Percentiles rank a stretch among this genome's conserved stretches.
phyloP scores from a whole-genome alignment of 805 yeast genomes.

The Candida koratica region DNA sequence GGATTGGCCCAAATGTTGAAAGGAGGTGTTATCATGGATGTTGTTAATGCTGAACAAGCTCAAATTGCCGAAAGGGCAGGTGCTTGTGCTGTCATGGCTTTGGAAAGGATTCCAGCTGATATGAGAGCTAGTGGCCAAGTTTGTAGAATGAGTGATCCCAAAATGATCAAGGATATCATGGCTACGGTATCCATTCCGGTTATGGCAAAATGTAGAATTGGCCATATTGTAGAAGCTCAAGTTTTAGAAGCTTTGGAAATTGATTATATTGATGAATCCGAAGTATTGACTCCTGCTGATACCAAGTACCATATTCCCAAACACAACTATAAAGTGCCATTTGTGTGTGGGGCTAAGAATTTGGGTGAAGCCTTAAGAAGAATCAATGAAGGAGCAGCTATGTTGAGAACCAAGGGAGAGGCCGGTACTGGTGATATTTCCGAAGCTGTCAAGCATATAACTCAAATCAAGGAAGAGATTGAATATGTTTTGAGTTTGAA shows the following conservation, averaged over 20 bases:
- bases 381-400: conserved; percentile 78
- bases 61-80: conserved; percentile 77
- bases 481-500: conserved; percentile 38
- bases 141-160: conserved; percentile 82
- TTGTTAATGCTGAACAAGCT: conserved; percentile 78
- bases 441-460: conserved; percentile 75
- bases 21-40: conserved; percentile 74
- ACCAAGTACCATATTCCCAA: conserved; percentile 61
- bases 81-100: conserved; percentile 87
- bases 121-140: conserved; percentile 79
- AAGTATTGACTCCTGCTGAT: conserved; percentile 81
- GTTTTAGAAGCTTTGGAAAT: conserved; percentile 65
- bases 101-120: conserved; percentile 81
- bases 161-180: conserved; percentile 73
- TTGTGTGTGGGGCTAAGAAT: conserved; percentile 80
- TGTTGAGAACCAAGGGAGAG: conserved; percentile 84
- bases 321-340: conserved; percentile 61
- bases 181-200: conserved; percentile 67
- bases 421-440: conserved; percentile 87
- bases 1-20: conserved; percentile 86
- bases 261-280: conserved; percentile 82
- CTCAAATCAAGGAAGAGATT: conserved; percentile 56
- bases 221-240: conserved; percentile 80
- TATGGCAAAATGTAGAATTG: conserved; percentile 84
- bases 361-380: conserved; percentile 80